Evolutionary conservation across 805 yeast species (phyloP).

Genomic region (Ogataea henricii): DNA sequence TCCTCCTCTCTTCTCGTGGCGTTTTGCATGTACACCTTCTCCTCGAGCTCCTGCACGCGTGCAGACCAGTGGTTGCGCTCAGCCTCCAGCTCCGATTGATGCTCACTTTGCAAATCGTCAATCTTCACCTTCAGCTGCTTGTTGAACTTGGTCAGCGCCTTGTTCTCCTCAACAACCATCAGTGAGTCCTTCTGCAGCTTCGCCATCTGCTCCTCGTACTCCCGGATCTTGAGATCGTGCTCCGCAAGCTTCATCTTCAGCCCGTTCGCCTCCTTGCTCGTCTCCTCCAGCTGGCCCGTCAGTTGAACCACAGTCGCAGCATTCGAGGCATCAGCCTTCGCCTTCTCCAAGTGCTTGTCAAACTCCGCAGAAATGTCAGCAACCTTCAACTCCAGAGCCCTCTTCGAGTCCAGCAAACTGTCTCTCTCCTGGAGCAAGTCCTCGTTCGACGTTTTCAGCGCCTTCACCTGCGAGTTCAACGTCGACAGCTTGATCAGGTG

Average conservation of each 20-base stretch:
- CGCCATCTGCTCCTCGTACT: constrained; percentile 32
- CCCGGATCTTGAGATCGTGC: constrained; percentile 24
- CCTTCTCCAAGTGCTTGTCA: constrained; percentile 38
- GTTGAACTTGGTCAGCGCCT: constrained; percentile 58
- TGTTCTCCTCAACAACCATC: constrained; percentile 66
- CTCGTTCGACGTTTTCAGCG: constrained; percentile 59
- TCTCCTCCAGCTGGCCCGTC: constrained; percentile 39
- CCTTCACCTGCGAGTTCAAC: constrained; percentile 52
- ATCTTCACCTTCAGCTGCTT: constrained; percentile 50
- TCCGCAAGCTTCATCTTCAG: constrained; percentile 35
- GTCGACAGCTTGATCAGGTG: constrained; percentile 46
- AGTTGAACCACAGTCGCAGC: constrained; percentile 33
- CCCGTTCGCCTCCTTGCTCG: constrained; percentile 31
- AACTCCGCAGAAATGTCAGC: constrained; percentile 43
- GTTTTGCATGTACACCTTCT: constrained; percentile 48
- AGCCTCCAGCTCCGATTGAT: constrained; percentile 52
- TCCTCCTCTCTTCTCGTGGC: constrained; percentile 52
- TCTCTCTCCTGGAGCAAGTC: constrained; percentile 67
- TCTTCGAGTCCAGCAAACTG: constrained; percentile 52
- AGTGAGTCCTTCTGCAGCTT: constrained; percentile 53
- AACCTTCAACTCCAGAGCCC: constrained; percentile 46
- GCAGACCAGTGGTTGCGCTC: constrained; percentile 58
- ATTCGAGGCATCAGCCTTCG: constrained; percentile 34
- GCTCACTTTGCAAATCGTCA: constrained; percentile 47
- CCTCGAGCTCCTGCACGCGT: constrained; percentile 55